Evolutionary conservation across 768 basidiomycete species (phyloP).

Genomic region (Tubosaeta sp.): DNA sequence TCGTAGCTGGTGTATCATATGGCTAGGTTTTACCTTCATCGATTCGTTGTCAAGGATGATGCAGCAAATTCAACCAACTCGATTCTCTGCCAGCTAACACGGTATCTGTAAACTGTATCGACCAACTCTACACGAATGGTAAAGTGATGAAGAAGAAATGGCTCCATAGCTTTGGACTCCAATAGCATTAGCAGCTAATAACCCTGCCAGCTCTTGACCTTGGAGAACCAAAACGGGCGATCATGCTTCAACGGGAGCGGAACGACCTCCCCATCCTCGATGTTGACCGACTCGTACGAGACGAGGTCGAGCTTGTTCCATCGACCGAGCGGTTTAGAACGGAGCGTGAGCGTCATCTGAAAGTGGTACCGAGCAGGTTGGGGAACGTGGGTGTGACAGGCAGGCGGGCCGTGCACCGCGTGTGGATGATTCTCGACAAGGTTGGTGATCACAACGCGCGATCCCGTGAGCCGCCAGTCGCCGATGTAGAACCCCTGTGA

Average conservation of each 20-base stretch:
- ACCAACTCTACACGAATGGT: not conserved
- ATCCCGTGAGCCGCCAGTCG: conserved; percentile 64
- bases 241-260: conserved; percentile 77
- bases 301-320: conserved; percentile 80
- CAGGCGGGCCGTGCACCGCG: conserved; percentile 1
- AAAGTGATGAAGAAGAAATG: too few relatives aligned
- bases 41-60: not conserved
- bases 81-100: not conserved
- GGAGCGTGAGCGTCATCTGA: conserved; percentile 65
- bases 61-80: not conserved
- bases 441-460: conserved; percentile 56
- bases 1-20: conserved; percentile 31
- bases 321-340: conserved; percentile 70
- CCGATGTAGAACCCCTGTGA: conserved; percentile 70
- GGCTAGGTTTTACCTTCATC: conserved; percentile 2
- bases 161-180: too few relatives aligned
- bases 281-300: conserved; percentile 69
- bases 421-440: conserved; percentile 46
- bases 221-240: conserved; percentile 92
- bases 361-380: conserved; percentile 55
- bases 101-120: not conserved
- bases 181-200: too few relatives aligned
- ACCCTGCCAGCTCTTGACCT: conserved; percentile 64
- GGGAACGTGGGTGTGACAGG: conserved; percentile 7
- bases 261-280: conserved; percentile 68